These are phyloP conservation scores for Xylariaceae sp. DNA, from an alignment of 2,329 filamentous ascomycete genomes.

Conservation along the genomic window DNA sequence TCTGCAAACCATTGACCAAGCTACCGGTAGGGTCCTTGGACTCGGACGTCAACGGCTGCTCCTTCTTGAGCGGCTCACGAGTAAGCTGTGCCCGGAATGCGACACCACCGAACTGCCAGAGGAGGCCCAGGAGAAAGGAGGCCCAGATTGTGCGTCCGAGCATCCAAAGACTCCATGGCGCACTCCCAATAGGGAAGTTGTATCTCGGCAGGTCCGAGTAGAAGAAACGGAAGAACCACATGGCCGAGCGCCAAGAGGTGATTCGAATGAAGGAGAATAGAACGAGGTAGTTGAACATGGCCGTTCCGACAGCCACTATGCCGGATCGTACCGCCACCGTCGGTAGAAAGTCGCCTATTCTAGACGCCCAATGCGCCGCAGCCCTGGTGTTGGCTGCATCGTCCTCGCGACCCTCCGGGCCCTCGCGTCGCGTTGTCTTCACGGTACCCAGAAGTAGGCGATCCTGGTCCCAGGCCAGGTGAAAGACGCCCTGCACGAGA, in stretches of 20 bases:
- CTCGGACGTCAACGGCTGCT: conserved; percentile 74
- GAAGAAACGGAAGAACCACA: conserved; percentile 65
- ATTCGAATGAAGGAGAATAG: conserved; percentile 62
- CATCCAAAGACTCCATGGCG: conserved; percentile 53
- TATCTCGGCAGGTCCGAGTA: conserved; percentile 67
- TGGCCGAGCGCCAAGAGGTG: conserved; percentile 62
- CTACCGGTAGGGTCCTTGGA: conserved; percentile 91
- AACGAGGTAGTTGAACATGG: conserved; percentile 44
- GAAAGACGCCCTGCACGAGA: conserved; percentile 60
- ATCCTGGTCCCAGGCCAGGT: conserved; percentile 71
- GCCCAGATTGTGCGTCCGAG: conserved; percentile 54
- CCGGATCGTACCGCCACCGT: conserved; percentile 23
- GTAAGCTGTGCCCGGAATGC: conserved; percentile 77
- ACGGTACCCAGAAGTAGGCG: conserved; percentile 48
- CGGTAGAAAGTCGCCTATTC: conserved; percentile 41
- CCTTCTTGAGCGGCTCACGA: conserved; percentile 76
- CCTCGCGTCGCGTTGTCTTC: conserved; percentile 25
- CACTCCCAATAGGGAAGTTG: conserved; percentile 53
- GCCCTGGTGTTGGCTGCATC: background rate
- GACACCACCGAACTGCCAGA: conserved; percentile 74
- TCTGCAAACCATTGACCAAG: conserved; percentile 74
- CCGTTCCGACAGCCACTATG: conserved; percentile 33
- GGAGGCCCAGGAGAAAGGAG: conserved; percentile 59
- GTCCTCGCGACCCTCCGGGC: conserved; percentile 15
- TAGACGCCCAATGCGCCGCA: conserved; percentile 23